Base-by-base conservation (phyloP, 2,329 filamentous ascomycete genomes). In the Fusarium coffeatum region DNA sequence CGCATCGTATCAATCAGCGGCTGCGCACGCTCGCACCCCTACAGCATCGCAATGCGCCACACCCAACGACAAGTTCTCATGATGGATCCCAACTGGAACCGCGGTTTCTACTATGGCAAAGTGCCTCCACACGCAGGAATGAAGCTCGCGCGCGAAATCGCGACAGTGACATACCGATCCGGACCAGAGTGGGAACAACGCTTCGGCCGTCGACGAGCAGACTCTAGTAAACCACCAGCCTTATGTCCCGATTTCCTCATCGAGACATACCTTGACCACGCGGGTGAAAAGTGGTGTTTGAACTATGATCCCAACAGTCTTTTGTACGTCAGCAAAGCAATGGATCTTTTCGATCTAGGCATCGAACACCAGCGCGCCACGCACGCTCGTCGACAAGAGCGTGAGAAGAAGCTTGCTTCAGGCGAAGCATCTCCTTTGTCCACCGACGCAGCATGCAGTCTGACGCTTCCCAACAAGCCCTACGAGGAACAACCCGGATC, bases 41-140 rank as follows among this genome's bases (percentile, higher is more conserved):
- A 99, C 83, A 97, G 94, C 80, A 97, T 99, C 78, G 96, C 96
- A 34, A 98, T 99, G 95, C 90, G 96, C 56, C 96, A 99, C 81
- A 97, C 95, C 0, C 96, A 99, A 81, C 90, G 96, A 28, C 96
- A 98, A 83, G 96, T 98, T 2, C 87, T 99, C 49, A 98, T 99
- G 94, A 98, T 98, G 92, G 96, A 99, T 76, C 94, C 94, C 4
- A 94, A 97, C 76, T 99, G 96, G 96, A 93, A 93, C 72, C 89
- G 96, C 37, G 96, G 96, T 3, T 97, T 95, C 82, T 98, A 98
- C 84, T 97, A 97, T 78, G 91, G 90, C 76, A 83, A 85, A 43
- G 89, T 99, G 9, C 96, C 96, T 4, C 96, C 96, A 1, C 96
- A 99, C 77, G 90, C 92, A 1, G 96, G 96, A 51, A 98, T 99